Percentiles rank a stretch among this genome's conserved stretches.
phyloP scores from a whole-genome alignment of 306 rosid species.

The Mucuna pruriens region DNA sequence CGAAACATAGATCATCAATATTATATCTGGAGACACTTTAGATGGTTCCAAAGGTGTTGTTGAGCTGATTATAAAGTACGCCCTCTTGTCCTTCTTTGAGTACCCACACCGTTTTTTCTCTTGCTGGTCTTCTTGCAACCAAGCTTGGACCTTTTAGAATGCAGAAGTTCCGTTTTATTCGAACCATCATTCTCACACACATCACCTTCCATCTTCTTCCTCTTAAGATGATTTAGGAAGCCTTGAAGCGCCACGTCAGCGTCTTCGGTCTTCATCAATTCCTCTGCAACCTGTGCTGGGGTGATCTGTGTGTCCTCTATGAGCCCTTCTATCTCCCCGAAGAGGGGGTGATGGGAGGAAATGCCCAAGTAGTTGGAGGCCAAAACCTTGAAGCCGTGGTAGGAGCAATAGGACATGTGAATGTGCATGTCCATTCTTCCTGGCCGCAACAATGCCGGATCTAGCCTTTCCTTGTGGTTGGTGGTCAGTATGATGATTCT shows the following conservation, averaged over 20 bases:
- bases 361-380: not conserved
- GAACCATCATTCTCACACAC: not conserved
- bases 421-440: conserved; percentile 18
- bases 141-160: not conserved
- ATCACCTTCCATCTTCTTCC: not conserved
- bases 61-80: not conserved
- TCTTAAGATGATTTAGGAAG: not conserved
- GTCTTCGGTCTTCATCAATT: not conserved
- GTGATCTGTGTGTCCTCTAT: not conserved
- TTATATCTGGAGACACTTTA: too few species aligned
- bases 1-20: too few species aligned
- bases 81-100: not conserved
- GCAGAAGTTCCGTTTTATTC: not conserved
- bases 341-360: not conserved
- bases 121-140: not conserved
- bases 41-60: not conserved
- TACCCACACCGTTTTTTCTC: not conserved
- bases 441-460: not conserved
- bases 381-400: not conserved
- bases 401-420: not conserved
- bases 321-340: not conserved
- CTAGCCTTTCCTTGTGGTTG: not conserved
- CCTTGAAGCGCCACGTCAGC: not conserved
- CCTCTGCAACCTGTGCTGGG: conserved; percentile 2
- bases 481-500: conserved; percentile 3